Conservation (phyloP, 2,329 filamentous ascomycete species). For the Colletotrichum eleusines region DNA sequence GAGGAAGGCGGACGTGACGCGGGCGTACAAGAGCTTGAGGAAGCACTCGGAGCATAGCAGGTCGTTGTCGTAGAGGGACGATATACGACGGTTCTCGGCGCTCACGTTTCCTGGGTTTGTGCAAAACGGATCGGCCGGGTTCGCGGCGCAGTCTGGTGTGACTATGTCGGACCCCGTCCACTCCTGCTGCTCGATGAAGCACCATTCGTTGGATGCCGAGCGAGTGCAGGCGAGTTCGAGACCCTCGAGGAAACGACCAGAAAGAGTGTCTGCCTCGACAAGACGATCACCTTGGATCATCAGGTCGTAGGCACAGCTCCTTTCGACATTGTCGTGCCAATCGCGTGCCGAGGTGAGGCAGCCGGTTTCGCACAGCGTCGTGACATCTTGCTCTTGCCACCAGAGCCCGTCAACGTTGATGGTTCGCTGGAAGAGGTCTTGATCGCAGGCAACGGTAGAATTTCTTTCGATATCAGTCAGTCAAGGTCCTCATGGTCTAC, state of each 20-base stretch:
- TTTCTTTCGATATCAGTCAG: conserved; percentile 11
- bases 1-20: background rate
- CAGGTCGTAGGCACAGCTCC: conserved; percentile 7
- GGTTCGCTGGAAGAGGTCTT: conserved; percentile 25
- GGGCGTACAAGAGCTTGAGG: background rate
- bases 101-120: background rate
- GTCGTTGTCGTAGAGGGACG: background rate
- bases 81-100: background rate
- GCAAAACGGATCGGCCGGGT: background rate
- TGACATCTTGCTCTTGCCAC: conserved; percentile 15
- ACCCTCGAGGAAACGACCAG: background rate
- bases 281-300: conserved; percentile 18
- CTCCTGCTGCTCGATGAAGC: background rate
- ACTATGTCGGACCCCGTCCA: background rate
- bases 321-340: conserved; percentile 5
- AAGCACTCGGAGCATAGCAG: background rate
- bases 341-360: conserved; percentile 17
- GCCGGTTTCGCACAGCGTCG: conserved; percentile 5
- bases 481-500: conserved; percentile 9
- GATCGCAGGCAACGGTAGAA: conserved; percentile 16
- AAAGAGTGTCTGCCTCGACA: conserved; percentile 17
- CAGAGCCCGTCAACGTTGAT: conserved; percentile 17
- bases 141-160: background rate
- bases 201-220: background rate
- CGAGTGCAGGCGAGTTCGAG: no score